Percentiles rank a stretch among this genome's conserved stretches.
These are phyloP conservation scores for Sarocladium brachiariae DNA, from an alignment of 2,329 filamentous ascomycete genomes.

Conservation along the genomic window DNA sequence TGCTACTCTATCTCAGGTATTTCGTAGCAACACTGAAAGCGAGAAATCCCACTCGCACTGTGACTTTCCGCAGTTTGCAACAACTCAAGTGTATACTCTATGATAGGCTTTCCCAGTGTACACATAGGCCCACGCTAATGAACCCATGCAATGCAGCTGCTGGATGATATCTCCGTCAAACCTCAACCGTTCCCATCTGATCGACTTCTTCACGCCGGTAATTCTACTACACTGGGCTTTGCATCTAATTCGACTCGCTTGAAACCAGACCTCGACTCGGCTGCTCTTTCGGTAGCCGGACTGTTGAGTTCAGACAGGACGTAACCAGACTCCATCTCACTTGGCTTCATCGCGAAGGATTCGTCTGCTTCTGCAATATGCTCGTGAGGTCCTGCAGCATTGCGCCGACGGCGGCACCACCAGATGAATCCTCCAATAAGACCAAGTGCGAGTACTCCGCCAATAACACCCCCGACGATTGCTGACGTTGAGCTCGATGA, in stretches of 20 bases:
- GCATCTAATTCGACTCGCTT: background rate
- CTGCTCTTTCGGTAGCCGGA: background rate
- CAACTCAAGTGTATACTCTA: too few relatives aligned
- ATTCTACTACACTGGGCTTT: background rate
- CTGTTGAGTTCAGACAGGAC: background rate
- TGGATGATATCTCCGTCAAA: background rate
- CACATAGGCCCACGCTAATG: too few relatives aligned
- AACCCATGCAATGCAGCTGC: too few relatives aligned
- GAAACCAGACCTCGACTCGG: background rate
- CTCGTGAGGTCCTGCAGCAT: background rate
- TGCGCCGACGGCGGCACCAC: background rate
- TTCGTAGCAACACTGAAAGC: too few relatives aligned
- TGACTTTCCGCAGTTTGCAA: too few relatives aligned
- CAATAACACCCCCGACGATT: conserved; percentile 1
- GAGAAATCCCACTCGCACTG: too few relatives aligned
- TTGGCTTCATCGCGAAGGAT: background rate
- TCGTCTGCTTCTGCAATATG: conserved; percentile 1
- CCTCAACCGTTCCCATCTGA: background rate
- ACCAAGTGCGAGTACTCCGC: background rate
- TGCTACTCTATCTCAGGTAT: too few relatives aligned
- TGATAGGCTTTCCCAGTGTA: too few relatives aligned
- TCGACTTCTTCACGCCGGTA: background rate
- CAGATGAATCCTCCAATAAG: background rate
- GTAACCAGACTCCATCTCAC: background rate
- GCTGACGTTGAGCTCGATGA: background rate